Conservation (phyloP, 73 alveolate genomes). For the Stentor coeruleus region DNA sequence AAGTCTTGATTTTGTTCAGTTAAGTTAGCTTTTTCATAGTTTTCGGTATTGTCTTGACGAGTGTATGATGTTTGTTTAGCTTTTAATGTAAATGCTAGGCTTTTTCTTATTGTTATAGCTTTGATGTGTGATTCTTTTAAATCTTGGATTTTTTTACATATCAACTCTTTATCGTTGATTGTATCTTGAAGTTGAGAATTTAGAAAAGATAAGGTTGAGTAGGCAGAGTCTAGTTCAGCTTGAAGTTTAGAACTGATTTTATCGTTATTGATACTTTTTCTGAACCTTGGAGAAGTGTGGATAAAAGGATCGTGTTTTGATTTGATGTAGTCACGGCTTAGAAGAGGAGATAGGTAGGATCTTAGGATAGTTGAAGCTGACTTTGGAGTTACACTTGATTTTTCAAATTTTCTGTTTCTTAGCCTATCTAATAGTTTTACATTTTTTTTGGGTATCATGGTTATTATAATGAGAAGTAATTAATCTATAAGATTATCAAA, state of each 20-base stretch:
- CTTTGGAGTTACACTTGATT: background rate
- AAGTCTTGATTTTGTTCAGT: too few species aligned
- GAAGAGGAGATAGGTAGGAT: background rate
- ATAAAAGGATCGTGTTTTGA: background rate
- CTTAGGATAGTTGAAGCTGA: background rate
- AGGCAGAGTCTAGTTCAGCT: background rate
- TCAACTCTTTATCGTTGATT: background rate
- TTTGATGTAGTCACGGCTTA: background rate
- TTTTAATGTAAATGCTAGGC: background rate
- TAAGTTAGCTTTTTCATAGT: background rate
- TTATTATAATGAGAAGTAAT: too few species aligned
- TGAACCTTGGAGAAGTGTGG: background rate
- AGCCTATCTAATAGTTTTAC: too few species aligned
- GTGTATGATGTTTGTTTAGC: background rate
- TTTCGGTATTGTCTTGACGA: background rate
- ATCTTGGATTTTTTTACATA: background rate
- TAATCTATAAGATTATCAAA: too few species aligned
- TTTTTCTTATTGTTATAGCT: background rate
- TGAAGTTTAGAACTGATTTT: background rate
- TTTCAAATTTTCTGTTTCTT: background rate
- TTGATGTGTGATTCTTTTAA: background rate
- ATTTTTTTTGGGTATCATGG: too few species aligned
- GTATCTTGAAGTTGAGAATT: background rate
- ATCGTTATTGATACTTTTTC: too few species aligned
- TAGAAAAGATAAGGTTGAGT: background rate